These are phyloP conservation scores for Exserohilum turcica DNA, from an alignment of 2,329 filamentous ascomycete genomes.

Conservation along the genomic window DNA sequence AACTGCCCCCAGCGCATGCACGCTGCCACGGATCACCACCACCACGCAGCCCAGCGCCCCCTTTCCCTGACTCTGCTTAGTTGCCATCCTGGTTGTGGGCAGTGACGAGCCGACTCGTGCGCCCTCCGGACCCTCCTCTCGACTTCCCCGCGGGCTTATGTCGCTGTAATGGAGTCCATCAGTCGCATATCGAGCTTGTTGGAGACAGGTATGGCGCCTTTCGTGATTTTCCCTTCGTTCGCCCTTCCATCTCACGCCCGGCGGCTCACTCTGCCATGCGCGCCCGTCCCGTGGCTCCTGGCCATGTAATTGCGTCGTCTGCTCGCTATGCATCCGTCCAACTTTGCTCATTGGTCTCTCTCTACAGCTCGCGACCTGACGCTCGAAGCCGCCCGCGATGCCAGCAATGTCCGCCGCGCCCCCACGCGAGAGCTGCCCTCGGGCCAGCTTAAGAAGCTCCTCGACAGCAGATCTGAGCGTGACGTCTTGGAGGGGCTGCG, in stretches of 20 bases:
- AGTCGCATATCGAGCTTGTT: constrained; percentile 91
- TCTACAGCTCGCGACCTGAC: constrained; percentile 88
- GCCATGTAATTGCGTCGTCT: constrained; percentile 7
- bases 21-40: constrained; percentile 31
- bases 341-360: constrained; percentile 48
- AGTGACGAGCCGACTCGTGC: constrained; percentile 13
- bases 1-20: constrained; percentile 21
- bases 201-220: constrained; percentile 73
- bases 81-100: constrained; percentile 21
- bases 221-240: constrained; percentile 7
- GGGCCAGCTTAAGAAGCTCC: constrained; percentile 88
- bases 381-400: constrained; percentile 92
- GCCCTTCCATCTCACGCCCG: not conserved
- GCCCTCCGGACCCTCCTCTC: constrained; percentile 21
- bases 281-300: constrained; percentile 16
- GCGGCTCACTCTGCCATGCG: not conserved
- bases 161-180: constrained; percentile 82
- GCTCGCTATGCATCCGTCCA: constrained; percentile 43
- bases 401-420: constrained; percentile 63
- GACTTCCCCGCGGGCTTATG: constrained; percentile 14
- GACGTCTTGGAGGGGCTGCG: constrained; percentile 92
- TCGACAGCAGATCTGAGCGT: constrained; percentile 91
- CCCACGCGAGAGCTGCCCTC: constrained; percentile 71
- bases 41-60: constrained; percentile 23
- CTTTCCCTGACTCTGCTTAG: constrained; percentile 36